Percentiles rank a stretch among this genome's conserved stretches.
These are phyloP conservation scores for Sporobolomyces pararoseus DNA, from an alignment of 768 basidiomycete genomes.

Conservation along the genomic window DNA sequence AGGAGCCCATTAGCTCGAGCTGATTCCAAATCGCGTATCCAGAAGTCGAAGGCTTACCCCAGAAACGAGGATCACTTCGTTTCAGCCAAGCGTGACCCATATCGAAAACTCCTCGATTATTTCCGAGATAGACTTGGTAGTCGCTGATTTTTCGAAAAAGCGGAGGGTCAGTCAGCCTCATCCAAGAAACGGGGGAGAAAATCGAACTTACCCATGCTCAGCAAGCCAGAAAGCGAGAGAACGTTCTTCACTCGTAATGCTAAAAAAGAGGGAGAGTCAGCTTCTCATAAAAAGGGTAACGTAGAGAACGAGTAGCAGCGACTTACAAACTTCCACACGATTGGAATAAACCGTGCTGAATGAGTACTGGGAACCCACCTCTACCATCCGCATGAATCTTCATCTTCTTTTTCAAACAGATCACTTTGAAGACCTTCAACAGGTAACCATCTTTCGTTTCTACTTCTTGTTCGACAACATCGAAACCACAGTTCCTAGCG, in stretches of 20 bases:
- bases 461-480: conserved; percentile 53
- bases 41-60: conserved; percentile 51
- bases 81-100: conserved; percentile 54
- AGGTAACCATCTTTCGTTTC: conserved; percentile 56
- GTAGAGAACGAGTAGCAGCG: background rate
- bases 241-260: conserved; percentile 56
- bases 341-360: conserved; percentile 57
- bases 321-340: conserved; percentile 52
- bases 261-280: too few relatives aligned
- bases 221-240: conserved; percentile 57
- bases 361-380: conserved; percentile 54
- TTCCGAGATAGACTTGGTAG: conserved; percentile 54
- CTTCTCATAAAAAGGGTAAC: too few relatives aligned
- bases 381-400: conserved; percentile 37
- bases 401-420: conserved; percentile 30
- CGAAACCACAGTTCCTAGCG: conserved; percentile 53
- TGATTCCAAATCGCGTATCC: too few relatives aligned
- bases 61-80: conserved; percentile 54
- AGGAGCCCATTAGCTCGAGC: too few relatives aligned
- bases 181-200: too few relatives aligned
- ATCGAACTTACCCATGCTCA: conserved; percentile 48
- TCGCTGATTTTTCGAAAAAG: conserved; percentile 40
- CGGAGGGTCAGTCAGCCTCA: too few relatives aligned
- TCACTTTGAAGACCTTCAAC: conserved; percentile 50
- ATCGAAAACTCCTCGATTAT: conserved; percentile 55